Evolutionary conservation across 176 grass and related monocot genomes (phyloP), one percentile per base, ranked within the genome.

Genomic region (Coix lacrymajobi): DNA sequence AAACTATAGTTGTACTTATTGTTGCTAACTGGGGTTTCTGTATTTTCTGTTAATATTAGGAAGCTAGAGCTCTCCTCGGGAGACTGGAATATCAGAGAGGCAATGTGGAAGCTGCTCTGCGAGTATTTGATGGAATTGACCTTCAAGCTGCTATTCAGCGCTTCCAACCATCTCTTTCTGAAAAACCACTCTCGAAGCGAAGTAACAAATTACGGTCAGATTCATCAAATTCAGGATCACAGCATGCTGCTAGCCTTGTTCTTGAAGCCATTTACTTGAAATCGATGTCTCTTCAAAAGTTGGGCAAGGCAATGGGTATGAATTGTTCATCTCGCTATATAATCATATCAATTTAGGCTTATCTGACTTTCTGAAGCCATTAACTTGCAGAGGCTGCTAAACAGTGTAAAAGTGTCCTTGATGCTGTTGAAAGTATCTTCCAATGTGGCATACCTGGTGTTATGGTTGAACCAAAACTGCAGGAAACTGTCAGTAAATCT

Each of bases 261-360:
- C 89, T 99, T 51, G 97, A 99, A 88, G 97, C 97, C 60, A 96
- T 99, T 85, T 99, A 96, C 85, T 88, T 96, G 86, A 99, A 96
- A 81, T 89, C 96, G 40, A 93, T 99, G 96, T 96, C 96, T 25
- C 89, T 99, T 54, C 89, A 95, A 57, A 99, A 96, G 71, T 83
- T 99, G 79, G 91, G 87, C 29, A 96, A 90, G 86, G 87, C 91
- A 62, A 90, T 73, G 22, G 96, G 96, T 96, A 93, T 63, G 81
- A 20, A 84, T 39, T 80, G 37, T 34, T 85, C 79, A 66, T 83
- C 34, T 56, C 10, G 19, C 75, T 65, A 31, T 22, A 22, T 37
- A 34, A 32, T 41, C 33, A 25, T 76, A 76, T 71, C 84, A 70
- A 5, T 11, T 11, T 71, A 36, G 68, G 29, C 41, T 81, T 67